phyloP scores from a whole-genome alignment of 2,329 filamentous ascomycete genomes.

The Phaeophleospora eucalypticola region DNA sequence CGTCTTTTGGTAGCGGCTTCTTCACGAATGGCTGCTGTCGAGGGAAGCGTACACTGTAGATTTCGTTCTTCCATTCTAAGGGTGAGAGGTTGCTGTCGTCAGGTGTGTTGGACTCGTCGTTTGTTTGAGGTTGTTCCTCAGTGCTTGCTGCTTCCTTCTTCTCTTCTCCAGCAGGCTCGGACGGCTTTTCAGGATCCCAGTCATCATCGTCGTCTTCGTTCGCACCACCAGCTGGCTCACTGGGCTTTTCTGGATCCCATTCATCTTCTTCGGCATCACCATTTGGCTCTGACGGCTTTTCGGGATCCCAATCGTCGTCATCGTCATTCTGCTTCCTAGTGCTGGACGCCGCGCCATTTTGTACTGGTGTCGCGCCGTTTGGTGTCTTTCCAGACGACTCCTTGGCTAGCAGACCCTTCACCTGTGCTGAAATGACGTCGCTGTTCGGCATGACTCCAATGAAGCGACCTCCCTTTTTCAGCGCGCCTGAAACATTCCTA shows the following conservation, averaged over 20 bases:
- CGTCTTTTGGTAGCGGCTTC: constrained; percentile 61
- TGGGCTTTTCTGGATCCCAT: constrained; percentile 41
- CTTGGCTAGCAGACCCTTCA: constrained; percentile 69
- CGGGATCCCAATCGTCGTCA: constrained; percentile 36
- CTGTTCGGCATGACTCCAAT: constrained; percentile 97
- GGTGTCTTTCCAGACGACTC: constrained; percentile 39
- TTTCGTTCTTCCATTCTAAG: constrained; percentile 86
- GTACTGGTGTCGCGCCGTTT: constrained; percentile 17
- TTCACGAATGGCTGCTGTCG: constrained; percentile 47
- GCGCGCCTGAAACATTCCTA: constrained; percentile 78
- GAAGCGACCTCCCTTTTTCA: constrained; percentile 93
- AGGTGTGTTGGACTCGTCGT: constrained; percentile 5
- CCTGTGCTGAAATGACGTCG: constrained; percentile 75
- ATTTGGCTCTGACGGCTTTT: constrained; percentile 44
- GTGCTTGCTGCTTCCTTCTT: constrained; percentile 16
- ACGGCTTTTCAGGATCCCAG: constrained; percentile 42
- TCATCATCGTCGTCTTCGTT: constrained; percentile 30
- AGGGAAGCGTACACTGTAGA: constrained; percentile 87
- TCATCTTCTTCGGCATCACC: constrained; percentile 32
- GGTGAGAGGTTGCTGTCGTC: constrained; percentile 20
- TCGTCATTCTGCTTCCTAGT: constrained; percentile 21
- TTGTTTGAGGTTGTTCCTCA: constrained; percentile 12
- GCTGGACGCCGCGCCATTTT: constrained; percentile 34
- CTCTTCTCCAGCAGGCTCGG: constrained; percentile 39
- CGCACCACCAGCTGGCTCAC: constrained; percentile 37